Conservation (phyloP, 352 stramenopile species). For the Pythium folliculosum region DNA sequence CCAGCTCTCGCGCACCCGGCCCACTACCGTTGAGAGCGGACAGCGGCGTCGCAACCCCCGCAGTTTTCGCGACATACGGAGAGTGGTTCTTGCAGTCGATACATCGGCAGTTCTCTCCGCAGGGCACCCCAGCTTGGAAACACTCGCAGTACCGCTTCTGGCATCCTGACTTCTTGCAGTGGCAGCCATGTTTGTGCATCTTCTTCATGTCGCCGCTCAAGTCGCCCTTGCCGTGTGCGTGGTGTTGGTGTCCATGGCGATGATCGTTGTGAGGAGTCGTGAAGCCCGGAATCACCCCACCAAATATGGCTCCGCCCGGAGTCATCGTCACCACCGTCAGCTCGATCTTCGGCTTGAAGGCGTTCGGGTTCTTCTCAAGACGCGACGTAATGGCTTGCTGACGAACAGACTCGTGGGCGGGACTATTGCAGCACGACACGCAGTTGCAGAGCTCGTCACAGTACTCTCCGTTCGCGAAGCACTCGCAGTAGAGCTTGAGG, state of each 20-base stretch:
- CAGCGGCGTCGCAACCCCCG: constrained; percentile 18
- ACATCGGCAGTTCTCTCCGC: constrained; percentile 89
- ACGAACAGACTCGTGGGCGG: constrained; percentile 60
- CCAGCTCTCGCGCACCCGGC: constrained; percentile 40
- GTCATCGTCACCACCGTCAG: constrained; percentile 11
- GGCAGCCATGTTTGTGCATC: constrained; percentile 95
- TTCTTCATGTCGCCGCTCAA: constrained; percentile 43
- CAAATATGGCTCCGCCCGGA: neutral
- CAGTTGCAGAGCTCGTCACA: constrained; percentile 95
- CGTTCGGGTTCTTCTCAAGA: constrained; percentile 93
- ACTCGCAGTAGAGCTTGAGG: constrained; percentile 97
- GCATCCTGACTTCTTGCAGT: constrained; percentile 96
- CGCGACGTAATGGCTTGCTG: constrained; percentile 88
- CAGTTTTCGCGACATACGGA: constrained; percentile 37
- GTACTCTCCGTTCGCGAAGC: constrained; percentile 91
- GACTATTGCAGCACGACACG: constrained; percentile 89
- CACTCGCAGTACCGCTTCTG: constrained; percentile 99
- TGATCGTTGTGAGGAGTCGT: constrained; percentile 26
- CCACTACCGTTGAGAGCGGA: constrained; percentile 29
- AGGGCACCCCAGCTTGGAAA: constrained; percentile 90
- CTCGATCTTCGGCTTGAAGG: constrained; percentile 97
- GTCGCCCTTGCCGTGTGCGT: constrained; percentile 11
- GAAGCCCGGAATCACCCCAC: constrained; percentile 10
- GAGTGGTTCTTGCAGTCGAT: constrained; percentile 87
- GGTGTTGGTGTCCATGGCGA: constrained; percentile 3